Evolutionary conservation across 192 early-diverging fungal genomes (phyloP).

Genomic region (Diversispora eburnea): DNA sequence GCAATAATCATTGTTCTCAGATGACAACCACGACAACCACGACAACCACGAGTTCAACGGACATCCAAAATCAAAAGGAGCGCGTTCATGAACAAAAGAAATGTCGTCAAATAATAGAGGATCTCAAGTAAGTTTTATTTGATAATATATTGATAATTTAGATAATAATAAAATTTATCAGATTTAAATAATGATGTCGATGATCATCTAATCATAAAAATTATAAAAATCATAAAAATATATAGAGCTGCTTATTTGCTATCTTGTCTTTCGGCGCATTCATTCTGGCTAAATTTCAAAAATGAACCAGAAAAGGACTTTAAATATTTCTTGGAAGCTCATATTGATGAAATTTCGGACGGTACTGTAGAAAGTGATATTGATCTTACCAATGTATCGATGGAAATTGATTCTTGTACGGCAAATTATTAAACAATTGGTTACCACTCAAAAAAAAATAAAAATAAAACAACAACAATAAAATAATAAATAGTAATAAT

Average conservation of each 20-base stretch:
- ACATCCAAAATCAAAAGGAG: neutral
- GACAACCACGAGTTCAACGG: neutral
- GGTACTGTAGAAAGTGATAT: neutral
- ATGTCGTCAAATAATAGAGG: conserved; percentile 21
- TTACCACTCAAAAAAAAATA: no score
- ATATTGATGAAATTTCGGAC: conserved; percentile 6
- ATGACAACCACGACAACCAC: neutral
- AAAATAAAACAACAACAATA: no score
- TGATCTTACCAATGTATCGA: conserved; percentile 5
- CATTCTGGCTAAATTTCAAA: conserved; percentile 28
- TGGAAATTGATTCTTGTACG: conserved; percentile 5
- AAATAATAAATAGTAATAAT: no score
- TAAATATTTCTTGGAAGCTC: conserved; percentile 24
- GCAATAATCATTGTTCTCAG: conserved; percentile 12
- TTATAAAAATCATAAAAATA: neutral
- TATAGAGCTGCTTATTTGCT: conserved; percentile 24
- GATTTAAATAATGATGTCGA: no score
- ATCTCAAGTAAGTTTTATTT: conserved; percentile 21
- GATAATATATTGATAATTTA: neutral
- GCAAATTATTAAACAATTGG: neutral
- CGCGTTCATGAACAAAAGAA: conserved; percentile 16
- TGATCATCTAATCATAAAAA: neutral
- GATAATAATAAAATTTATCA: no score
- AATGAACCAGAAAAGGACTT: conserved; percentile 30
- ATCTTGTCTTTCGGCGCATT: conserved; percentile 28